Evolutionary conservation across 2,329 filamentous ascomycete genomes (phyloP).

Genomic region (Rachicladosporium sp.): DNA sequence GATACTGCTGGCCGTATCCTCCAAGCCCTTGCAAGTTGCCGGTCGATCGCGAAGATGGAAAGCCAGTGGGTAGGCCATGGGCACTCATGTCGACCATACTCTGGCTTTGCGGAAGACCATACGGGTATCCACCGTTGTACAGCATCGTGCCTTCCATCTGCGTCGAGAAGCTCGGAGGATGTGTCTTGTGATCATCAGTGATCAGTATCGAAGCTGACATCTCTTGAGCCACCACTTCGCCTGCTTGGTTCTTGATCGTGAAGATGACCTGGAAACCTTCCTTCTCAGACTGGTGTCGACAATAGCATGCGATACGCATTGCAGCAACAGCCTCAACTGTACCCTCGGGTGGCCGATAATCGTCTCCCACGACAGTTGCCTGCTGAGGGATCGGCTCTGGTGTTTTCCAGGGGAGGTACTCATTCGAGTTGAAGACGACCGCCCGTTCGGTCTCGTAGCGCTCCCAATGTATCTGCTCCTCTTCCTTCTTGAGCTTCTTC

Average conservation of each 20-base stretch:
- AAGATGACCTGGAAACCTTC: conserved; percentile 87
- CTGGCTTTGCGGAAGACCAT: conserved; percentile 24
- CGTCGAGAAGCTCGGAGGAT: conserved; percentile 28
- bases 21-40: conserved; percentile 50
- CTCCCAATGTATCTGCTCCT: conserved; percentile 82
- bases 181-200: conserved; percentile 94
- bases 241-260: conserved; percentile 73
- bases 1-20: conserved; percentile 20
- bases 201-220: conserved; percentile 89
- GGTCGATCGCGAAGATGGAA: conserved; percentile 47
- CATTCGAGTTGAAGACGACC: conserved; percentile 82
- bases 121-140: conserved; percentile 4
- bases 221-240: conserved; percentile 67
- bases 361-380: conserved; percentile 13
- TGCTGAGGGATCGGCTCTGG: conserved; percentile 28
- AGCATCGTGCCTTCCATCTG: conserved; percentile 5
- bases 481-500: conserved; percentile 86
- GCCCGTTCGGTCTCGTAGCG: conserved; percentile 68
- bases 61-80: conserved; percentile 28
- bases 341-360: conserved; percentile 34
- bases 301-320: conserved; percentile 96
- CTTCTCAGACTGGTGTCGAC: conserved; percentile 89
- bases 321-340: conserved; percentile 71
- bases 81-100: conserved; percentile 26
- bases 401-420: conserved; percentile 71